A percentile compares a stretch with the other conserved stretches of the same genome.
phyloP scores from a whole-genome alignment of 208 protist genomes.

The Wallacemonas rigidus region DNA sequence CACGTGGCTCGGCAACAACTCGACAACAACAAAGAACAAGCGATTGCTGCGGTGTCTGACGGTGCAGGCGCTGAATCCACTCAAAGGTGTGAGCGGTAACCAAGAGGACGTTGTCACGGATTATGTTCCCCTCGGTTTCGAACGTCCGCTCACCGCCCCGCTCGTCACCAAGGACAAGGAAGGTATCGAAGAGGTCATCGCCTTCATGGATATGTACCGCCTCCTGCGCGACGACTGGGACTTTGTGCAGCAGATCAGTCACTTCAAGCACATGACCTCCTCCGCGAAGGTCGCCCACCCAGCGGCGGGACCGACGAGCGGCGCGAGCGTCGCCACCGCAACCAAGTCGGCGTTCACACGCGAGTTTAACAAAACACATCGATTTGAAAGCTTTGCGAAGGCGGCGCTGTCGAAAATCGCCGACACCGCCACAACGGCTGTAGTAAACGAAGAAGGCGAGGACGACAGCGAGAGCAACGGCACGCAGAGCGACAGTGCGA shows the following conservation, averaged over 20 bases:
- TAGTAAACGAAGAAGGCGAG: constrained; percentile 26
- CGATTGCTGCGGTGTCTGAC: constrained; percentile 65
- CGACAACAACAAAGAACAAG: constrained; percentile 86
- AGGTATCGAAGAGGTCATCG: constrained; percentile 71
- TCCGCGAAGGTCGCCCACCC: constrained; percentile 15
- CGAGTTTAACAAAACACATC: constrained; percentile 89
- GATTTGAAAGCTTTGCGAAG: constrained; percentile 71
- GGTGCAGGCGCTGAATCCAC: constrained; percentile 64
- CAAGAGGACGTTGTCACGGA: constrained; percentile 80
- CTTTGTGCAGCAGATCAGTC: constrained; percentile 67
- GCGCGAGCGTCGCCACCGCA: constrained; percentile 52
- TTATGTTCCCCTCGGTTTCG: constrained; percentile 85
- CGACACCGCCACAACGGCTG: constrained; percentile 9
- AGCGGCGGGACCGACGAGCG: constrained; percentile 8
- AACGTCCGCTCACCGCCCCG: constrained; percentile 57
- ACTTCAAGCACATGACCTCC: constrained; percentile 75
- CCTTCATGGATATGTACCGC: constrained; percentile 86
- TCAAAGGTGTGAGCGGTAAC: constrained; percentile 59
- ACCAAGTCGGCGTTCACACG: constrained; percentile 90
- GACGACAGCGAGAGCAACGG: constrained; percentile 3
- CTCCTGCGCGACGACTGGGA: constrained; percentile 92
- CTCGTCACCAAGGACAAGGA: constrained; percentile 65
- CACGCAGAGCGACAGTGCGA: constrained; percentile 20
- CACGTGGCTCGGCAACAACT: constrained; percentile 87
- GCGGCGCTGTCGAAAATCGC: constrained; percentile 42